phyloP scores from a whole-genome alignment of 2,329 filamentous ascomycete genomes.

The Fusarium temperatum region DNA sequence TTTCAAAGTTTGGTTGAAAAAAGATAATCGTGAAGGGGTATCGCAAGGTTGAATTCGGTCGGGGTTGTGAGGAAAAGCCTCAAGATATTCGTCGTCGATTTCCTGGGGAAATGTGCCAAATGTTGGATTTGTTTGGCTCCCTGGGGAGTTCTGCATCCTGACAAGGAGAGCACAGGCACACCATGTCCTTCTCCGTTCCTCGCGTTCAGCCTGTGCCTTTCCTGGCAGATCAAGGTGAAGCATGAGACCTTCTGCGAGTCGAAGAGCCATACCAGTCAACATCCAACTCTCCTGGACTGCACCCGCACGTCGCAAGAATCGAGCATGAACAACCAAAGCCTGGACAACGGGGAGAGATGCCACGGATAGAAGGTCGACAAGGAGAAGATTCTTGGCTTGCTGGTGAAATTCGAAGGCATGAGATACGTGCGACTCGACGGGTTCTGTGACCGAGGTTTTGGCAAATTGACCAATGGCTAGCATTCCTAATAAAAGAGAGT shows the following conservation, averaged over 20 bases:
- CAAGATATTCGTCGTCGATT: conserved; percentile 39
- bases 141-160: conserved; percentile 32
- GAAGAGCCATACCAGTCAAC: conserved; percentile 37
- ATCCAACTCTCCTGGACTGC: conserved; percentile 38
- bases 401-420: conserved; percentile 38
- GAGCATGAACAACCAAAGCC: conserved; percentile 36
- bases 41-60: conserved; percentile 30
- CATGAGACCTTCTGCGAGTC: conserved; percentile 37
- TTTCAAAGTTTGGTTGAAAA: conserved; percentile 35
- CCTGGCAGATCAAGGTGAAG: conserved; percentile 36
- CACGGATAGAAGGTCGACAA: conserved; percentile 33
- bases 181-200: conserved; percentile 41
- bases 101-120: conserved; percentile 35
- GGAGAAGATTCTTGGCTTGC: conserved; percentile 35
- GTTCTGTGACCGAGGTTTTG: conserved; percentile 10
- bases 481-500: conserved; percentile 38
- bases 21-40: conserved; percentile 33
- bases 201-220: conserved; percentile 31
- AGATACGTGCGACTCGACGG: neutral
- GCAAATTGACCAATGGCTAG: conserved; percentile 39
- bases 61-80: conserved; percentile 3
- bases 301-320: conserved; percentile 35
- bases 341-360: conserved; percentile 38
- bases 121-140: conserved; percentile 2
- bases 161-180: conserved; percentile 37